phyloP scores from a whole-genome alignment of 805 yeast species.

The Candida morakotiae region DNA sequence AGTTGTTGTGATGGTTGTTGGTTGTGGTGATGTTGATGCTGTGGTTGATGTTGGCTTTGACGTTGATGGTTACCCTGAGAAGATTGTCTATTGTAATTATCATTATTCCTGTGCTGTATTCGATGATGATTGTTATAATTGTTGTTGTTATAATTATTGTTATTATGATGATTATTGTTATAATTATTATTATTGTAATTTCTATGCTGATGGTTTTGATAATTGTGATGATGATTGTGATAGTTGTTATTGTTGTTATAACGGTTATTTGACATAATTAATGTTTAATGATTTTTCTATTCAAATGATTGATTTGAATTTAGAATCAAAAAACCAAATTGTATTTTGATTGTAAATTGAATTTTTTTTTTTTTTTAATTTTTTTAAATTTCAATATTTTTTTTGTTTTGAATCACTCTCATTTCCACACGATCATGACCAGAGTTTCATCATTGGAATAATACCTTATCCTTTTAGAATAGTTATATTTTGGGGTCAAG shows the following conservation, averaged over 20 bases:
- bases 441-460: background rate
- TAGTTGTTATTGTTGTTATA: background rate
- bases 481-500: too few relatives aligned
- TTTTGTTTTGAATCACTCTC: conserved; percentile 1
- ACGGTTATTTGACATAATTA: background rate
- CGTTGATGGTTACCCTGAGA: background rate
- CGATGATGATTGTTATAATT: background rate
- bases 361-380: background rate
- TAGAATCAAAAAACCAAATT: background rate
- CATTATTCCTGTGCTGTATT: background rate
- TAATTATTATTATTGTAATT: background rate
- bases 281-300: too few relatives aligned
- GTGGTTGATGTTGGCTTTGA: background rate
- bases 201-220: background rate
- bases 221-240: background rate
- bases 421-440: too few relatives aligned
- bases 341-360: background rate
- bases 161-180: background rate
- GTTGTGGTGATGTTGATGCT: background rate
- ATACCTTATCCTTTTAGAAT: too few relatives aligned
- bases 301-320: background rate
- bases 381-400: conserved; percentile 1
- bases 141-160: background rate
- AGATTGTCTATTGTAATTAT: background rate
- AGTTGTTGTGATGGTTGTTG: background rate